phyloP scores from a whole-genome alignment of 73 alveolate genomes.

The Paramecium sonneborni region DNA sequence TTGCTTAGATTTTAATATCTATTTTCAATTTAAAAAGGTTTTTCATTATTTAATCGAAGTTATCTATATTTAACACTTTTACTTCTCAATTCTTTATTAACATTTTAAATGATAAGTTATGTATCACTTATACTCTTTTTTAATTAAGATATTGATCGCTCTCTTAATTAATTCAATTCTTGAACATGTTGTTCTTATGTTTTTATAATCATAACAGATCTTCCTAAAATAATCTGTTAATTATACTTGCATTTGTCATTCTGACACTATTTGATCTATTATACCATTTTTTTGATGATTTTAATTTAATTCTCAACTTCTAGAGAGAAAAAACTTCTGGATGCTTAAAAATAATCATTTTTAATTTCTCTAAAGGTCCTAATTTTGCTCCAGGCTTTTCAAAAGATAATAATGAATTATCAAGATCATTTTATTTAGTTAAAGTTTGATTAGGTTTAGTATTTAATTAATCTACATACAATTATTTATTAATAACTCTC shows the following conservation, averaged over 20 bases:
- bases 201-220: neutral
- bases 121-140: neutral
- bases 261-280: slow-evolving; percentile 9
- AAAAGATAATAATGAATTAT: slow-evolving; percentile 16
- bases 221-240: neutral
- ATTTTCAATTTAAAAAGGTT: neutral
- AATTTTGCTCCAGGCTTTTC: slow-evolving; percentile 44
- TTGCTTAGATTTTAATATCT: neutral
- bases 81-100: neutral
- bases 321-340: neutral
- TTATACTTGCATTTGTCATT: neutral
- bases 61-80: neutral
- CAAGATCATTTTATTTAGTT: neutral
- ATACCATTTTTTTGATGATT: slow-evolving; percentile 15
- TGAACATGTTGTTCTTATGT: neutral
- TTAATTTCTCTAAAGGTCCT: neutral
- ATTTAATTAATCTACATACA: neutral
- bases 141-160: neutral
- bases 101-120: neutral
- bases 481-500: neutral
- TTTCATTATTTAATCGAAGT: neutral
- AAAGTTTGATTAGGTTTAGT: neutral
- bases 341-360: slow-evolving; percentile 15
- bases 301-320: slow-evolving; percentile 1
- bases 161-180: neutral